A percentile compares a stretch with the other conserved stretches of the same genome.
phyloP scores from a whole-genome alignment of 192 early-diverging fungal species.

The Coemansia brasiliensis region DNA sequence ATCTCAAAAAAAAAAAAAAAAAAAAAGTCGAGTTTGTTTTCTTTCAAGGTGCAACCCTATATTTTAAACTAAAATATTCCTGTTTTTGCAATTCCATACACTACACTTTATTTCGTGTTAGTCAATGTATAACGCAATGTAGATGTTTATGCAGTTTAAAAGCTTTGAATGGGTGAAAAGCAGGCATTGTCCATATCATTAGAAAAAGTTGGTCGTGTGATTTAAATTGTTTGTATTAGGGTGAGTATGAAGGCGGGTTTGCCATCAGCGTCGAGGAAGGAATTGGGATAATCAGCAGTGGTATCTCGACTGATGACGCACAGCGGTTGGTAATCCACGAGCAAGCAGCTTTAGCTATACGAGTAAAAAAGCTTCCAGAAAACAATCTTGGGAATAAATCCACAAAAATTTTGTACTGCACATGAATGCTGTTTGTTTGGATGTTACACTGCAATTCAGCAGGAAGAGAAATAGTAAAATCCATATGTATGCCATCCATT shows the following conservation, averaged over 20 bases:
- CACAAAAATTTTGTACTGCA: background rate
- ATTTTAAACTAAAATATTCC: background rate
- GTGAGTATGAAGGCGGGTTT: background rate
- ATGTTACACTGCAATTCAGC: background rate
- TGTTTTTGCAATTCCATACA: background rate
- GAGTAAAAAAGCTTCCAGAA: background rate
- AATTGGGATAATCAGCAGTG: background rate
- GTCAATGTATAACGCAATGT: background rate
- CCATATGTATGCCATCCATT: background rate
- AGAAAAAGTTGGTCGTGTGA: no score
- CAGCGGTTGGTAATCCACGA: background rate
- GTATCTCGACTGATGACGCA: background rate
- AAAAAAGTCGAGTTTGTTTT: background rate
- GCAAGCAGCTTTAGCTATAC: background rate
- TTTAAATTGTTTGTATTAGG: background rate
- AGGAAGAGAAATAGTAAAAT: background rate
- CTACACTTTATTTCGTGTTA: background rate
- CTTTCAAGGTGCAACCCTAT: background rate
- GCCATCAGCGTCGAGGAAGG: background rate
- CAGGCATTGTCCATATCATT: background rate
- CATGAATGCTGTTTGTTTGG: background rate
- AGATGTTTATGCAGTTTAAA: background rate
- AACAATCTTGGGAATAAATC: background rate
- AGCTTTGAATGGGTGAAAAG: no score
- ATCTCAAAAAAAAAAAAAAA: background rate